Evolutionary conservation across 2,329 filamentous ascomycete species (phyloP).

Genomic region (Penicillium decumbens): DNA sequence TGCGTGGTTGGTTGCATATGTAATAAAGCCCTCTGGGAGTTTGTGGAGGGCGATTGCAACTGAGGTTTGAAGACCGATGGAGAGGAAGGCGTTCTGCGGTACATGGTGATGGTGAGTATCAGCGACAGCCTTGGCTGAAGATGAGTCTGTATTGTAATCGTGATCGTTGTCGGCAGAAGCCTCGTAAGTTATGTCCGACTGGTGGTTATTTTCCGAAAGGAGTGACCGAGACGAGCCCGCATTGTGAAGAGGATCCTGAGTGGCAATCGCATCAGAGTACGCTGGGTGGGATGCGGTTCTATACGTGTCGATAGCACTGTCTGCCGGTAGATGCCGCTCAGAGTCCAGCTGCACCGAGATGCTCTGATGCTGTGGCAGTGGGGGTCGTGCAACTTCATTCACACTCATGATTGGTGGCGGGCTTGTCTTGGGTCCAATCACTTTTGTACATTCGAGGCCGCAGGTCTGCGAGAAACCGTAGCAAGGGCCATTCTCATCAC

Average conservation of each 20-base stretch:
- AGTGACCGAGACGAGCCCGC: conserved; percentile 6
- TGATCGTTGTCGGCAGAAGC: conserved; percentile 14
- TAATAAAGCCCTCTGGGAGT: conserved; percentile 81
- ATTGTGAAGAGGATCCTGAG: conserved; percentile 5
- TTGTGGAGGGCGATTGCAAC: conserved; percentile 96
- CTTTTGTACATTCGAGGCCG: conserved; percentile 57
- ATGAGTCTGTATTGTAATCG: background rate
- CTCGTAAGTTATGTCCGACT: background rate
- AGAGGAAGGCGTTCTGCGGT: conserved; percentile 85
- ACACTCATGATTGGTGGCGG: conserved; percentile 5
- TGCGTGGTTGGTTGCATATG: conserved; percentile 94
- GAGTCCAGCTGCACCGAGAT: conserved; percentile 17
- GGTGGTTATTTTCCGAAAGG: conserved; percentile 1
- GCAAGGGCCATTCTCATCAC: conserved; percentile 57
- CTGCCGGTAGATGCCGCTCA: conserved; percentile 4
- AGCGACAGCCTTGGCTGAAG: conserved; percentile 15
- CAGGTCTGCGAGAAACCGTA: conserved; percentile 60
- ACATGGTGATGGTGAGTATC: conserved; percentile 85
- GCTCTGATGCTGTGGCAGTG: conserved; percentile 15
- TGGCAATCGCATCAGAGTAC: conserved; percentile 14
- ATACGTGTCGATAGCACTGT: conserved; percentile 2
- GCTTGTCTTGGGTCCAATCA: conserved; percentile 19
- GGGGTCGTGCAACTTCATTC: conserved; percentile 16
- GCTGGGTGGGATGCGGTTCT: conserved; percentile 4
- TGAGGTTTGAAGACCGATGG: conserved; percentile 91